Evolutionary conservation across 108 stramenopile species (phyloP).

Genomic region (Nitzschia sp.): DNA sequence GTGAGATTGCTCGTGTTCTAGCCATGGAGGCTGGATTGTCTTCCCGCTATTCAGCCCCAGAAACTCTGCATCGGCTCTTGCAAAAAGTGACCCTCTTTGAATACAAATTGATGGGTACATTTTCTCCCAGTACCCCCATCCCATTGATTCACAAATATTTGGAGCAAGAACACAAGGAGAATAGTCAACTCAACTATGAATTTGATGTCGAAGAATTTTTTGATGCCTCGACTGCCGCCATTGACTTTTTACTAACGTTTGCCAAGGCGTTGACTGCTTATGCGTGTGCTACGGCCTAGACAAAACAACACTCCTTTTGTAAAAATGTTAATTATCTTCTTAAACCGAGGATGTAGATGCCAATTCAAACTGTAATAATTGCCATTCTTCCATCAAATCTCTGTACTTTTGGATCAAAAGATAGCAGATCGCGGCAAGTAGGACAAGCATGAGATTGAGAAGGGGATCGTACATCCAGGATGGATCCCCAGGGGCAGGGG

Average conservation of each 20-base stretch:
- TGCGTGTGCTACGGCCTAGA: constrained; percentile 26
- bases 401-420: constrained; percentile 35
- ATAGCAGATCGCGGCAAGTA: constrained; percentile 42
- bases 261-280: constrained; percentile 33
- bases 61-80: constrained; percentile 18
- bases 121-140: constrained; percentile 22
- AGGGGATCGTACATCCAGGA: constrained; percentile 46
- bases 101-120: constrained; percentile 28
- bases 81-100: constrained; percentile 19
- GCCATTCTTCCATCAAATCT: constrained; percentile 34
- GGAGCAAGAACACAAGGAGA: constrained; percentile 1
- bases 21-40: constrained; percentile 16
- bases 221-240: constrained; percentile 25
- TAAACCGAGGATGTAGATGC: neutral
- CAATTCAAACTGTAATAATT: neutral
- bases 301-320: too few species aligned
- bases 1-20: constrained; percentile 15
- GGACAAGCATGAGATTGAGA: constrained; percentile 40
- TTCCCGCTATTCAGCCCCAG: constrained; percentile 16
- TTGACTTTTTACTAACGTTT: constrained; percentile 29
- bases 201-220: constrained; percentile 30
- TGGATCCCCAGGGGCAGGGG: neutral
- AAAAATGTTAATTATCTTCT: too few species aligned
- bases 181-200: neutral
- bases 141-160: constrained; percentile 24